Conservation (phyloP, 2,329 filamentous ascomycete species). For the Microdochium nivale region DNA sequence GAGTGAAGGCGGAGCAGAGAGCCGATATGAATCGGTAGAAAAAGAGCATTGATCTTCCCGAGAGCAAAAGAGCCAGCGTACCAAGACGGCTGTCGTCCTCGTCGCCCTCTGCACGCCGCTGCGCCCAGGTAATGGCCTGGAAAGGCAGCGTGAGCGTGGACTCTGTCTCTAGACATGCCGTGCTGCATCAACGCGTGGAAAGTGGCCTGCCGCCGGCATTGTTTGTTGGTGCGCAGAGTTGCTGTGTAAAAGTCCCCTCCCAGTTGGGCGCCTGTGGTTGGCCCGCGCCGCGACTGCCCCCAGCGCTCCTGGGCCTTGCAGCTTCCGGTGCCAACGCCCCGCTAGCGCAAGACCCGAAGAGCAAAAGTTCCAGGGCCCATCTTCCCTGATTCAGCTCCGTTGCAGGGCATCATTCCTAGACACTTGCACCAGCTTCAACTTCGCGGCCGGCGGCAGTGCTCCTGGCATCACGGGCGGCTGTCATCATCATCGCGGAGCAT, state of each 20-base stretch:
- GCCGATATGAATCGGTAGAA: not conserved
- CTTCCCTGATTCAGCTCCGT: not conserved
- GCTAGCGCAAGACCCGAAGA: not conserved
- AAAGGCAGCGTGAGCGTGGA: no score
- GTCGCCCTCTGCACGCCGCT: no score
- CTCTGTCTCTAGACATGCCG: not conserved
- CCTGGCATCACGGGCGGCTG: no score
- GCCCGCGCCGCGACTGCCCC: not conserved
- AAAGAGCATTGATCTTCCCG: not conserved
- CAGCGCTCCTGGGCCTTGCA: not conserved
- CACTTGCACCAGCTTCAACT: not conserved
- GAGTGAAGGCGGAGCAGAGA: not conserved
- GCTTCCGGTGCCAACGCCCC: not conserved
- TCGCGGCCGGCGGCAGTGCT: no score
- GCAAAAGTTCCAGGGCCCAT: slow-evolving; percentile 1
- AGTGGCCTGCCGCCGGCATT: not conserved
- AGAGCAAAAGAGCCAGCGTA: not conserved
- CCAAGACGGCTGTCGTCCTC: no score
- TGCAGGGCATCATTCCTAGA: not conserved
- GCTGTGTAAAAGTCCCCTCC: not conserved
- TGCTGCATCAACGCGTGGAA: not conserved
- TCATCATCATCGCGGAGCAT: no score
- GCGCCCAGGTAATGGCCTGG: no score
- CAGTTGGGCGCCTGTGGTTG: not conserved
- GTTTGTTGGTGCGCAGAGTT: not conserved